Base-by-base conservation (phyloP, 495 filamentous ascomycete genomes). In the Penicillium flavigenum region DNA sequence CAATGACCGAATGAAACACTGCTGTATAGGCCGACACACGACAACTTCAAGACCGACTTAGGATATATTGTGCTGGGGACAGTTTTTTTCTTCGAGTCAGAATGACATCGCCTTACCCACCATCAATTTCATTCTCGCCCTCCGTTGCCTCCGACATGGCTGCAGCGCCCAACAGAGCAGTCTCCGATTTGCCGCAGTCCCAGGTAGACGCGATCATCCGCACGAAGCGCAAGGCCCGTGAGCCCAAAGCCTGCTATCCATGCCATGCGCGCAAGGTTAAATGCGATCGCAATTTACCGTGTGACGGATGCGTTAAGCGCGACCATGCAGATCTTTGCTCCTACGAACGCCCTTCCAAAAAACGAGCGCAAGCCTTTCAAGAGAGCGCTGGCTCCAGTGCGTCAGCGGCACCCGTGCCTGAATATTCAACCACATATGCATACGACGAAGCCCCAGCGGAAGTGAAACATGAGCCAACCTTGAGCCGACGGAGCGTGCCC, bases 241-340 rank as follows among this genome's bases (percentile, higher is more conserved):
- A 77, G 47, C 76, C 76, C 6, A 78, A 78, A 58, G 86, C 87
- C 36, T 90, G 87, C 69, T 90, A 87, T 75, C 86, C 87, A 29
- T 89, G 87, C 69, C 78, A 87, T 59, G 84, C 86, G 68, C 78
- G 87, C 22, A 90, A 90, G 62, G 87, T 89, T 42, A 89, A 87
- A 73, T 90, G 87, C 64, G 86, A 88, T 69, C 86, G 87, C 62
- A 85, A 87, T 53, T 76, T 84, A 45, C 87, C 87, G 1, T 90
- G 87, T 67, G 84, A 88, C 63, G 86, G 87, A 36, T 90, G 87
- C 63, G 80, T 88, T 61, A 88, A 88, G 75, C 79, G 87, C 57
- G 86, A 88, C 56, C 86, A 90, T 66, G 80, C 85, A 8, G 80
- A 85, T 65, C 76, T 90, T 31, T 90, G 87, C 62, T 87, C 85